These are phyloP conservation scores for Hypericum perforatum DNA, from an alignment of 345 rosid species.

Conservation along the genomic window DNA sequence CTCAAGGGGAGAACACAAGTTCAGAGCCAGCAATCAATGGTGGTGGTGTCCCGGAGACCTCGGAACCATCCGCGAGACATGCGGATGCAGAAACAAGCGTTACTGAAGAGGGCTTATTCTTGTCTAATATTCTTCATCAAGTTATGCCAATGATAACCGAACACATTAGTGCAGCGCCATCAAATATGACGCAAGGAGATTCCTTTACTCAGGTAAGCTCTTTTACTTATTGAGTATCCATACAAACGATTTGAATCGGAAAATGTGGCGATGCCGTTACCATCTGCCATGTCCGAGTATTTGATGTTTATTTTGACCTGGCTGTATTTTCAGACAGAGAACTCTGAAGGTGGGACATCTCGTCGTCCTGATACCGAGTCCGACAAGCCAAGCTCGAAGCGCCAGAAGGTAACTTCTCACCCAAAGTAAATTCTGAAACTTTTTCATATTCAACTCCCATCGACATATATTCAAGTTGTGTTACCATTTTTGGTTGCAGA, in stretches of 20 bases:
- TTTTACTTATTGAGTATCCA: no score
- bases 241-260: no score
- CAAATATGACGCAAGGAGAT: constrained; percentile 19
- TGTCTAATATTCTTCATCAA: constrained; percentile 55
- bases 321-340: neutral
- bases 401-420: constrained; percentile 3
- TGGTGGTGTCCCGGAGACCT: constrained; percentile 23
- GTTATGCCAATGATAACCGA: constrained; percentile 51
- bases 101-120: constrained; percentile 46
- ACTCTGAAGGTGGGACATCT: constrained; percentile 3
- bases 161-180: constrained; percentile 20
- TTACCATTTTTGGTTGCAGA: no score
- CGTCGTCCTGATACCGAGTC: constrained; percentile 3
- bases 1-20: constrained; percentile 34
- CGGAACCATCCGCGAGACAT: constrained; percentile 18
- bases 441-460: no score
- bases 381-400: constrained; percentile 4
- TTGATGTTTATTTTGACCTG: no score
- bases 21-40: constrained; percentile 20
- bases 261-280: no score
- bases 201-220: no score
- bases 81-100: constrained; percentile 28
- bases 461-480: no score
- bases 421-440: no score
- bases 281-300: no score